phyloP scores from a whole-genome alignment of 2,329 filamentous ascomycete species.

The Eutypa lata region DNA sequence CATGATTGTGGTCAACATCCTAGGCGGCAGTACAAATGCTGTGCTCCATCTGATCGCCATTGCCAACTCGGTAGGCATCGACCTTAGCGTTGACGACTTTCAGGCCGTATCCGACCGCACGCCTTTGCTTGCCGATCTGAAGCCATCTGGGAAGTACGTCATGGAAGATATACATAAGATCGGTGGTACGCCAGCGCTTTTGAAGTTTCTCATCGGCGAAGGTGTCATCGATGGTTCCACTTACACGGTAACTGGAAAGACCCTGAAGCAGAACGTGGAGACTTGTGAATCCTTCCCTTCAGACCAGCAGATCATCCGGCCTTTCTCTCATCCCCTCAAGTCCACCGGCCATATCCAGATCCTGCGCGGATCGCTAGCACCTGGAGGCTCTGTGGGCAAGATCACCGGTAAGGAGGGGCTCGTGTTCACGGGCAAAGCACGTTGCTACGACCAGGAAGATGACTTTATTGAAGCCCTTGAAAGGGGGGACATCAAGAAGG shows the following conservation, averaged over 20 bases:
- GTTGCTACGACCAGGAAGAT: conserved; percentile 80
- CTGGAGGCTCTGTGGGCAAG: conserved; percentile 84
- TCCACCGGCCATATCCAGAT: conserved; percentile 85
- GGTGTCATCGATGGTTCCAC: conserved; percentile 77
- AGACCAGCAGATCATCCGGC: conserved; percentile 79
- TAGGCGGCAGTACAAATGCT: conserved; percentile 81
- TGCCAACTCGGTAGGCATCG: conserved; percentile 75
- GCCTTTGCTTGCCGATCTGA: conserved; percentile 78
- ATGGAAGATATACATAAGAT: conserved; percentile 84
- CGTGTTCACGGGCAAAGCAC: conserved; percentile 74
- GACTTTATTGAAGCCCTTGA: conserved; percentile 76
- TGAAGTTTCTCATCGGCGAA: conserved; percentile 83
- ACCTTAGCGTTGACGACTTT: conserved; percentile 83
- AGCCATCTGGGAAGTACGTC: conserved; percentile 83
- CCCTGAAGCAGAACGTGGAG: conserved; percentile 79
- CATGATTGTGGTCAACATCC: conserved; percentile 79
- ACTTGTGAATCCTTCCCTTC: conserved; percentile 70
- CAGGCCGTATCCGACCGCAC: conserved; percentile 75
- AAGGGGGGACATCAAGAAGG: conserved; percentile 73
- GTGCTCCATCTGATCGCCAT: conserved; percentile 84
- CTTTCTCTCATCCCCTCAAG: conserved; percentile 82
- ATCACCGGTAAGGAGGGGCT: conserved; percentile 95
- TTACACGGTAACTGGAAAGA: conserved; percentile 85
- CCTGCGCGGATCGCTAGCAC: conserved; percentile 78
- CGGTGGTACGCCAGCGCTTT: conserved; percentile 80